These are phyloP conservation scores for Tolypocladium album DNA, from an alignment of 2,329 filamentous ascomycete species.

Conservation along the genomic window DNA sequence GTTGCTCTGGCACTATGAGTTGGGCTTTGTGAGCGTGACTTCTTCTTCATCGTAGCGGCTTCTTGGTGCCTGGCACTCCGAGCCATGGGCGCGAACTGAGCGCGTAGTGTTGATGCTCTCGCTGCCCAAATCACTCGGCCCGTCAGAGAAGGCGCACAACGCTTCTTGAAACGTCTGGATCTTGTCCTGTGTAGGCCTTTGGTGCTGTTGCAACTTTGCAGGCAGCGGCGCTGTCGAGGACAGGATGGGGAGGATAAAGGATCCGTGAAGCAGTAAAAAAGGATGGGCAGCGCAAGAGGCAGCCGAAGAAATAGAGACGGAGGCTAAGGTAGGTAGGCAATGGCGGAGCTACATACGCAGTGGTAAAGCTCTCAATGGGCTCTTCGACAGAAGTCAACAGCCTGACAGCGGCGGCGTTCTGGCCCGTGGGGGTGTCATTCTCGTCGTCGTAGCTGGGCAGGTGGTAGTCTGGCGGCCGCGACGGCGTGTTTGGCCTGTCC, in stretches of 20 bases:
- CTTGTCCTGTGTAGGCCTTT: too few relatives aligned
- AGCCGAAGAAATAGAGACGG: background rate
- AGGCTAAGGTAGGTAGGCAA: background rate
- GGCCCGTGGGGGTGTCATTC: constrained; percentile 33
- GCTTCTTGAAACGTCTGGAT: constrained; percentile 20
- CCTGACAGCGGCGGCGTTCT: constrained; percentile 33
- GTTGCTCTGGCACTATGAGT: constrained; percentile 28
- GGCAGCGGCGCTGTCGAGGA: background rate
- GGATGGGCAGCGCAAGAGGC: background rate
- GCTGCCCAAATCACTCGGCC: constrained; percentile 21
- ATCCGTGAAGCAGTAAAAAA: background rate
- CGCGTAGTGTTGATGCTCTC: too few relatives aligned
- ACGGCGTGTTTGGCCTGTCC: constrained; percentile 39
- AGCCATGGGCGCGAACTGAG: background rate
- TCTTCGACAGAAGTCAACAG: constrained; percentile 55
- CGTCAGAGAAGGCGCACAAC: constrained; percentile 41
- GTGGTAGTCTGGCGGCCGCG: constrained; percentile 46
- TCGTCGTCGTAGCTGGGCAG: constrained; percentile 44
- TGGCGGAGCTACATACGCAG: constrained; percentile 41
- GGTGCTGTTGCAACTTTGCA: constrained; percentile 7
- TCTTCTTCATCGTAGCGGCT: constrained; percentile 11
- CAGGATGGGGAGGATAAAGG: background rate
- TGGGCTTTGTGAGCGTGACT: constrained; percentile 28
- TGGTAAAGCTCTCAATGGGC: constrained; percentile 25
- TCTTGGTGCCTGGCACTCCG: background rate